Conservation (phyloP, 2,329 filamentous ascomycete genomes). For the Aspergillus hortae region DNA sequence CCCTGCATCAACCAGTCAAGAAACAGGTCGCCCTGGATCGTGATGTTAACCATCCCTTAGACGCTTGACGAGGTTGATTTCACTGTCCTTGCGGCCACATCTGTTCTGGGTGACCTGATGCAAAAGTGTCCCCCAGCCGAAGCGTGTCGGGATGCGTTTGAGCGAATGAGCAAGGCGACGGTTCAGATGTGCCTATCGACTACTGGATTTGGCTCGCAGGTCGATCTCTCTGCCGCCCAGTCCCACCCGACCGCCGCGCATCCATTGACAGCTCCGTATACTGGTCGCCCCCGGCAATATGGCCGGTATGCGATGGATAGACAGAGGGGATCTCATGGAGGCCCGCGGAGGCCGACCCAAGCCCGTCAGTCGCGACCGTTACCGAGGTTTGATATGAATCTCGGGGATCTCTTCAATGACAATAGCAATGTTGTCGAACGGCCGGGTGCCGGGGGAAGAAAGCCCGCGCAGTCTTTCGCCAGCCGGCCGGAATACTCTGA, state of each 20-base stretch:
- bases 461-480: slow-evolving; percentile 24
- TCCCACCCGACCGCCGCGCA: slow-evolving; percentile 12
- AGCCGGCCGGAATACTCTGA: slow-evolving; percentile 22
- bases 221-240: slow-evolving; percentile 25
- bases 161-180: slow-evolving; percentile 90
- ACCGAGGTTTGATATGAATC: slow-evolving; percentile 58
- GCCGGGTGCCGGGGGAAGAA: slow-evolving; percentile 28
- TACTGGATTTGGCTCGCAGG: slow-evolving; percentile 67
- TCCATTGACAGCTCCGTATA: slow-evolving; percentile 10
- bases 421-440: slow-evolving; percentile 34
- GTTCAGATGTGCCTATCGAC: slow-evolving; percentile 91
- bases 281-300: slow-evolving; percentile 10
- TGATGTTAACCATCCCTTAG: slow-evolving; percentile 27
- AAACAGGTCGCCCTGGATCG: neutral
- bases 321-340: slow-evolving; percentile 22
- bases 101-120: slow-evolving; percentile 84
- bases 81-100: slow-evolving; percentile 87
- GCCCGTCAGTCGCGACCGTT: slow-evolving; percentile 41
- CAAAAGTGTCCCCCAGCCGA: slow-evolving; percentile 94
- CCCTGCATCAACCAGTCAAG: neutral
- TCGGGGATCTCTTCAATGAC: slow-evolving; percentile 50
- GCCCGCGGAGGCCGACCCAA: slow-evolving; percentile 29
- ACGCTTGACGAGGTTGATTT: slow-evolving; percentile 97
- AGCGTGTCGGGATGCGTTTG: slow-evolving; percentile 90
- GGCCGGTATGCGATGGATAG: slow-evolving; percentile 16